Evolutionary conservation across 805 yeast genomes (phyloP), one percentile per base, ranked within the genome.

Genomic region (Kodamaea restingae): DNA sequence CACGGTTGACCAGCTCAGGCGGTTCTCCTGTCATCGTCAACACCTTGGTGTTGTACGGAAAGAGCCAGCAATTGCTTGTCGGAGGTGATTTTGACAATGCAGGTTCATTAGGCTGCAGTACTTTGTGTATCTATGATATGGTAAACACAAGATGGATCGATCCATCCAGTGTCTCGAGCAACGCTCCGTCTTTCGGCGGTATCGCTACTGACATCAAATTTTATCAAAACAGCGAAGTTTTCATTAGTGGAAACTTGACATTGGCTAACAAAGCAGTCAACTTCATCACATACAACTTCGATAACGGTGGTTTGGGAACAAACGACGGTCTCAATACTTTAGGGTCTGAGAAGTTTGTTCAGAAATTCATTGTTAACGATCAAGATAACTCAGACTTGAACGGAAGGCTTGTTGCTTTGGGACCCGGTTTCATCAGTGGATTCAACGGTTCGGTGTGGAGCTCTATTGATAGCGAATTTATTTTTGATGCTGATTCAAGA

Each of bases 41-140:
- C 40, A 48, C 69, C 4, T 49, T 69, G 39, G 70, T 56, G 4
- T 52, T 56, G 25, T 58, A 60, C 42, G 69, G 64, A 32, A 50
- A 52, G 18, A 54, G 48, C 4, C 46, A 53, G n/a, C 48, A 54
- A 36, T 60, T 88, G 18, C 66, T 81, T 21, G 85, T 85, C 9
- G 95, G 84, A 28, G 96, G 97, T 17, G 67, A 73, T 31, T 88
- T 85, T 54, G 72, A 69, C 15, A 55, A 67, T 15, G 80, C 84
- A 2, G 81, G 83, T 0, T 63, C 76, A 4, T 60, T 73, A 22
- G 58, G 62, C 18, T 88, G 96, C 59, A 56, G 67, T 2, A 72
- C 77, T 1, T 58, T 90, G 26, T 88, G 96, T 56, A 61, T 81
- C 25, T 86, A 76, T 54, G 81, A 81, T 49, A 56, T 78, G 44